Base-by-base conservation (phyloP, 2,329 filamentous ascomycete species). In the Penicillium sp. region DNA sequence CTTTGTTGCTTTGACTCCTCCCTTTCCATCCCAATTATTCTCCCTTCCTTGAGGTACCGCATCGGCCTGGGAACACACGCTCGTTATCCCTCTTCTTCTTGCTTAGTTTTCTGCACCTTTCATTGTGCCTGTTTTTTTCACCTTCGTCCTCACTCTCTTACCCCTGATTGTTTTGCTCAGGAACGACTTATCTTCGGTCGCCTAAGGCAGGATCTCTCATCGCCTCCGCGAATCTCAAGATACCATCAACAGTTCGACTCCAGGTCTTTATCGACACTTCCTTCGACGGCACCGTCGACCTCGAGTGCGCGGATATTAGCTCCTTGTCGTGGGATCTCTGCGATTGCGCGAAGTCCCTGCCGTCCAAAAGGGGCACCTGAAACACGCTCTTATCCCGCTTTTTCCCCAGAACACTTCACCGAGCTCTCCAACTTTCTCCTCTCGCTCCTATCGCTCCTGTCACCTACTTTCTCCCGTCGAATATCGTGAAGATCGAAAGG, bases 341-440 rank as follows among this genome's bases (percentile, higher is more conserved):
- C 57, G 51, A 60, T 59, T 45, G 61, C 62, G 66, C 59, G 65
- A 64, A 63, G 52, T 51, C 57, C 51, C 60, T 61, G 56, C 56
- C 62, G 54, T 56, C 53, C 57, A 58, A 66, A 67, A 65, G 64
- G 66, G 67, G 63, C 38, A 57, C 55, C 64, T 69, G 67, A 69
- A 69, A 67, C 67, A 56, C 62, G 31, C 56, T 58, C 53, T 19
- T 62, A 62, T 62, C 65, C 64, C 66, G 61, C 65, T 35, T 31
- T 35, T 60, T 45, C 54, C 64, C 61, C 62, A 61, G 61, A 59
- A 55, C 23, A 59, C 23, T 58, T 19, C 54, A 47, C 54, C 55
- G 29, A 57, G 50, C 55, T 52, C 13, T 45, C 55, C 54, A 55
- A 54, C 29, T 54, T 45, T 35, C n/a, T 51, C 31, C 57, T 60